These are phyloP conservation scores for Microcos paniculata DNA, from an alignment of 345 rosid genomes.

Conservation along the genomic window DNA sequence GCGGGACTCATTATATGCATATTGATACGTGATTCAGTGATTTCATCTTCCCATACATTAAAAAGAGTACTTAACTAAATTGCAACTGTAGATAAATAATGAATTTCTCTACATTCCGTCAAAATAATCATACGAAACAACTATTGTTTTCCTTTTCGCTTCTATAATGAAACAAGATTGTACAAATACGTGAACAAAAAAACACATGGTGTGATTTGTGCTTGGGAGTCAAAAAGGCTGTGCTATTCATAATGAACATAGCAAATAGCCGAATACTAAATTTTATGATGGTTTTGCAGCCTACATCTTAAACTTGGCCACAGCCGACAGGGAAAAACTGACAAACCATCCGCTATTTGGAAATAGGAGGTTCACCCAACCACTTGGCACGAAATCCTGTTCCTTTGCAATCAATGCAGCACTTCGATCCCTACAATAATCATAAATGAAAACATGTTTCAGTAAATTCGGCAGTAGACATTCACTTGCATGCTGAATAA, in stretches of 20 bases:
- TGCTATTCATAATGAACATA: background rate
- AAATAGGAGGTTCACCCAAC: slow-evolving; percentile 69
- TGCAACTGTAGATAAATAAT: background rate
- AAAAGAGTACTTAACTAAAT: background rate
- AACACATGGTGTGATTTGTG: background rate
- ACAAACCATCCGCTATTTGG: slow-evolving; percentile 32
- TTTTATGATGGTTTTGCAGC: background rate
- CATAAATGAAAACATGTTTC: background rate
- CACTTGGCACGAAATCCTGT: slow-evolving; percentile 98
- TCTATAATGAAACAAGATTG: background rate
- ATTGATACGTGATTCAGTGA: background rate
- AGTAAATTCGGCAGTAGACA: background rate
- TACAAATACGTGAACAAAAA: slow-evolving; percentile 2
- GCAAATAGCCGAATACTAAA: background rate
- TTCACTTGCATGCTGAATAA: background rate
- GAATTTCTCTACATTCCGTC: background rate
- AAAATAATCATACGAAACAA: background rate
- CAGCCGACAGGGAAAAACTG: background rate
- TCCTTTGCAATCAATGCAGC: slow-evolving; percentile 81
- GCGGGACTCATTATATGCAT: background rate
- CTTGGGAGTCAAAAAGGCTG: background rate
- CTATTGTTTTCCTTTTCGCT: background rate
- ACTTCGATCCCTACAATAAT: slow-evolving; percentile 57
- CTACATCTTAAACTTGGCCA: background rate
- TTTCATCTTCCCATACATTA: background rate